Evolutionary conservation across 176 grass and related monocot species (phyloP).

Genomic region (Thalia dealbata): DNA sequence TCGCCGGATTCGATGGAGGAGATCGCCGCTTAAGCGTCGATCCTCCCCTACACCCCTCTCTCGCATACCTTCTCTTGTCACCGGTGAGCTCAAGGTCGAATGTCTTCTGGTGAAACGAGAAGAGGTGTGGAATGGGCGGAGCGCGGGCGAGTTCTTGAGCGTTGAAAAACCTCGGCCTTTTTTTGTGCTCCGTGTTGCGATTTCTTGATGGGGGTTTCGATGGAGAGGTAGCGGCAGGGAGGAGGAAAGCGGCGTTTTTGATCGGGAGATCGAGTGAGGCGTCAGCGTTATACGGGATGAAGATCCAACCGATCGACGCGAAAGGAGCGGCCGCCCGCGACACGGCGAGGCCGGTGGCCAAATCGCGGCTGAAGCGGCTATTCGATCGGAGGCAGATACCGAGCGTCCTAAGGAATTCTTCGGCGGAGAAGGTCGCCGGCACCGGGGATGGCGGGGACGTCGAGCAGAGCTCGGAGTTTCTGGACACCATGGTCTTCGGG

Average conservation of each 20-base stretch:
- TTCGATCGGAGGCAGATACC: conserved; percentile 29
- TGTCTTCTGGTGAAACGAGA: neutral
- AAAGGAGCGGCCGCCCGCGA: conserved; percentile 22
- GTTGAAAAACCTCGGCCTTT: neutral
- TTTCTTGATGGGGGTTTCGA: neutral
- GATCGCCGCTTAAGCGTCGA: neutral
- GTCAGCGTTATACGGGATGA: conserved; percentile 47
- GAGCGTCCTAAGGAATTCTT: conserved; percentile 26
- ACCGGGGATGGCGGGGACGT: neutral
- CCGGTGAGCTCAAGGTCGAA: neutral
- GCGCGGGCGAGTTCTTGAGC: neutral
- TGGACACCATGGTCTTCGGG: conserved; percentile 79
- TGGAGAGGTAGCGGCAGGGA: neutral
- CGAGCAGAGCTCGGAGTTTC: conserved; percentile 38
- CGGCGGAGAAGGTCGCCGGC: conserved; percentile 21
- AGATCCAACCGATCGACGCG: conserved; percentile 38
- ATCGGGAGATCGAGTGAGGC: conserved; percentile 13
- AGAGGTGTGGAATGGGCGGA: neutral
- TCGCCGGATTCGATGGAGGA: conserved; percentile 4
- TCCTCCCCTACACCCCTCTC: neutral
- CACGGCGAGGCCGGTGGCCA: conserved; percentile 19
- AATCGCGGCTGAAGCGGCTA: conserved; percentile 59
- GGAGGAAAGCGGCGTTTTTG: conserved; percentile 1
- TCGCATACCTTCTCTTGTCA: neutral
- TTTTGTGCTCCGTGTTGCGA: neutral